Base-by-base conservation (phyloP, 2,329 filamentous ascomycete genomes). In the Intubia oerlemansii region DNA sequence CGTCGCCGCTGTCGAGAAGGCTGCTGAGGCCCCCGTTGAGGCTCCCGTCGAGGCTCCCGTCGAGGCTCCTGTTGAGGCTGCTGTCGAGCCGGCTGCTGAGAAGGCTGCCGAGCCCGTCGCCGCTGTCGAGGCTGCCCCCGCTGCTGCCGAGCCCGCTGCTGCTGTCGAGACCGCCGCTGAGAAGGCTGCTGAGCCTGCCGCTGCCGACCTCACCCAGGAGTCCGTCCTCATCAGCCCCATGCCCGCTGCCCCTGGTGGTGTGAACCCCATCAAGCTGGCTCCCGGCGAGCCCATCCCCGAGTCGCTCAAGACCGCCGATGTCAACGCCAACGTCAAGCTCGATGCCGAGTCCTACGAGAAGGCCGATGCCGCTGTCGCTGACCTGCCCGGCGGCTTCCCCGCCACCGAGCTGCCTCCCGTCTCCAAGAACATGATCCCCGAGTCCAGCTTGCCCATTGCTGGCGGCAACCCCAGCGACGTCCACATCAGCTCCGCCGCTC, bases 291-390 rank as follows among this genome's bases (percentile, higher is more conserved):
- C 72, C 47, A 64, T 92, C 8, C 84, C 84, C 23, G 61, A 77
- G 27, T 62, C 62, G 16, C 44, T 82, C 40, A 70, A 69, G 27
- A 50, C 61, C 29, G 76, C 78, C 48, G 73, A 74, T 38, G 56
- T 66, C 41, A 74, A 79, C 46, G 56, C 56, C 34, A 73, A 81
- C 28, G 64, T 92, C 43, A 67, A 72, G 43, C 64, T 79, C 13
- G 84, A 93, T 47, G 65, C 81, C 48, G 78, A 71, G 40, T 85
- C 80, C 2, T 95, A 93, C 50, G 75, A 90, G 48, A 78, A 78
- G 49, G 70, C 72, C 37, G 76, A 76, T 43, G 64, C 69, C 32
- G 63, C 70, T 33, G 50, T 71, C 24, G 58, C 62, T 28, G n/a
- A n/a, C n/a, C 8, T 21, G n/a, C 19, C 19, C 19, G 63, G 62